Conservation (phyloP, 1,284 basidiomycete species). For the Microbotryomycetes sp. region DNA sequence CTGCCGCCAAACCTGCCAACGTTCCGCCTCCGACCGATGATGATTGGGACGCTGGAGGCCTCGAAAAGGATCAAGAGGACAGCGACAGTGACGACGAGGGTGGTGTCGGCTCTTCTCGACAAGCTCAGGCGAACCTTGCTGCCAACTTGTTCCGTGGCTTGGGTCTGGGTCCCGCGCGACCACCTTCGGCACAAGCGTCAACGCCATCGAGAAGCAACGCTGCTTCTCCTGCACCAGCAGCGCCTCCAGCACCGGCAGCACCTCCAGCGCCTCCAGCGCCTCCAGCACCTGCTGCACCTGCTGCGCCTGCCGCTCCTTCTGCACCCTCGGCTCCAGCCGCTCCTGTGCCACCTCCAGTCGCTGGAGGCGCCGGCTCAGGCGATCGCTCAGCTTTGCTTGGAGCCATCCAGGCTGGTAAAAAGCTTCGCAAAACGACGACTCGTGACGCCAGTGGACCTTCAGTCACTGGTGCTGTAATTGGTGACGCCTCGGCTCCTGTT, state of each 20-base stretch:
- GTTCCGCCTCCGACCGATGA: constrained; percentile 57
- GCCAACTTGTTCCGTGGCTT: constrained; percentile 29
- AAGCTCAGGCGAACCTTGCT: constrained; percentile 60
- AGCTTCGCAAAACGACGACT: constrained; percentile 70
- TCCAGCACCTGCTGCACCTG: constrained; percentile 37
- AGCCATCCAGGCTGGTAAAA: constrained; percentile 74
- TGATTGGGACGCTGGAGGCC: constrained; percentile 69
- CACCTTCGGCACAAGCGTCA: constrained; percentile 56
- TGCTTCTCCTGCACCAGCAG: constrained; percentile 11
- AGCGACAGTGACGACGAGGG: constrained; percentile 67
- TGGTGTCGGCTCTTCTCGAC: constrained; percentile 50
- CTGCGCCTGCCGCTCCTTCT: constrained; percentile 44
- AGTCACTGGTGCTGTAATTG: constrained; percentile 67
- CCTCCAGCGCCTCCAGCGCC: constrained; percentile 38
- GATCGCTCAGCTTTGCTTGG: constrained; percentile 61
- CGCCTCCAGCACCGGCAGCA: constrained; percentile 1
- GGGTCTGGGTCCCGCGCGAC: constrained; percentile 21
- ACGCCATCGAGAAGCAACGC: constrained; percentile 35
- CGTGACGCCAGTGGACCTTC: constrained; percentile 70
- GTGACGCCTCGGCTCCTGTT: constrained; percentile 62
- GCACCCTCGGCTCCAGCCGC: constrained; percentile 44
- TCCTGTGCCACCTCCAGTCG: constrained; percentile 39
- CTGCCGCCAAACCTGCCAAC: constrained; percentile 52
- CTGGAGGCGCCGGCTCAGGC: constrained; percentile 15
- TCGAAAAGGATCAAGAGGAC: constrained; percentile 64